Evolutionary conservation across 2,329 filamentous ascomycete species (phyloP).

Genomic region (Neopestalotiopsis sp.): DNA sequence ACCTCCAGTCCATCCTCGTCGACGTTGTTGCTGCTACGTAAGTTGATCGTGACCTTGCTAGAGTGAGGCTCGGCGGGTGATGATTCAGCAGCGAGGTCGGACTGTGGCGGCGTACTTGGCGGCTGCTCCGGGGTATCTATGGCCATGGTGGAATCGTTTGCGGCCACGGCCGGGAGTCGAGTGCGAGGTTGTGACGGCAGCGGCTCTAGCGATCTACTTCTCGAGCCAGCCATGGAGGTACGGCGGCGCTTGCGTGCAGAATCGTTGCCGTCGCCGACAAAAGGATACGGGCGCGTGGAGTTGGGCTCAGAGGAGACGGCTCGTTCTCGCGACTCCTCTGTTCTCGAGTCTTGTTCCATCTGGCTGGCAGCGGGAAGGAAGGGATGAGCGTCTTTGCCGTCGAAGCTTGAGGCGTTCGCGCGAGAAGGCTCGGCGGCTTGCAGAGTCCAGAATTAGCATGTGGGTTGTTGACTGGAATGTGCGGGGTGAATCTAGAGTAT

Average conservation of each 20-base stretch:
- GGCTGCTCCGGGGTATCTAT: constrained; percentile 43
- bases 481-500: constrained; percentile 10
- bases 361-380: constrained; percentile 46
- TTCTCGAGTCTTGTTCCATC: constrained; percentile 59
- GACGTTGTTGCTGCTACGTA: constrained; percentile 51
- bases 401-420: constrained; percentile 51
- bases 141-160: constrained; percentile 45
- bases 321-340: constrained; percentile 60
- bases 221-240: constrained; percentile 61
- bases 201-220: constrained; percentile 56
- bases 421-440: constrained; percentile 57
- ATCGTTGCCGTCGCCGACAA: constrained; percentile 63
- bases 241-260: constrained; percentile 66
- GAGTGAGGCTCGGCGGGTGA: constrained; percentile 49
- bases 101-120: constrained; percentile 49
- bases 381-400: constrained; percentile 50
- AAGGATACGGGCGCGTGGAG: constrained; percentile 68
- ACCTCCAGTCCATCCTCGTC: constrained; percentile 46
- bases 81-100: constrained; percentile 36
- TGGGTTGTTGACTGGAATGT: constrained; percentile 43
- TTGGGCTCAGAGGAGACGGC: constrained; percentile 66
- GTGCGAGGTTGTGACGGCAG: constrained; percentile 32
- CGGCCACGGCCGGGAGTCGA: constrained; percentile 26
- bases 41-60: constrained; percentile 65
- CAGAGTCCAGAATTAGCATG: constrained; percentile 60